Evolutionary conservation across 2,329 filamentous ascomycete species (phyloP).

Genomic region (Huntiella bhutanensis): DNA sequence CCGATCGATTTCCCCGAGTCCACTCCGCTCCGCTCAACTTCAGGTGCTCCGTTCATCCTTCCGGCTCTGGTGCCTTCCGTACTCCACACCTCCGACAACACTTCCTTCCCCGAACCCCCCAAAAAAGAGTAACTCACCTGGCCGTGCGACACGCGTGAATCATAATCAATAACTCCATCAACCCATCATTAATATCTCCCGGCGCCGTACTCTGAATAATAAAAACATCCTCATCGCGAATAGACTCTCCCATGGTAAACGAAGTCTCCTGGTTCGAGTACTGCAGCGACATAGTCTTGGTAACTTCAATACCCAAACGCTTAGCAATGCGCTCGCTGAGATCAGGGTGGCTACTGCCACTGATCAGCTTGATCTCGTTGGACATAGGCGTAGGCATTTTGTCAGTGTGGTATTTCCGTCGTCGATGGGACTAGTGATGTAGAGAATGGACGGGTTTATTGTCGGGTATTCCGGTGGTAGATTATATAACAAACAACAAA

Average conservation of each 20-base stretch:
- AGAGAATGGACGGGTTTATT: neutral
- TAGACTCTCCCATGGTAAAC: slow-evolving; percentile 88
- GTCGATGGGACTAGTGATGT: neutral
- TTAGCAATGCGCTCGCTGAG: slow-evolving; percentile 27
- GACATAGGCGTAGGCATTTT: slow-evolving; percentile 22
- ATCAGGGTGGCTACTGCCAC: slow-evolving; percentile 29
- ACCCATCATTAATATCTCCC: slow-evolving; percentile 90
- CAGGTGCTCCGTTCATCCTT: too few relatives aligned
- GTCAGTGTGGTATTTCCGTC: neutral
- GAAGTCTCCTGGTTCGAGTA: slow-evolving; percentile 78
- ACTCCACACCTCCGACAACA: too few relatives aligned
- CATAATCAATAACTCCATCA: slow-evolving; percentile 98
- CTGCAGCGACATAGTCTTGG: slow-evolving; percentile 62
- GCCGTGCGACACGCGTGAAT: slow-evolving; percentile 69
- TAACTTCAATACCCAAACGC: slow-evolving; percentile 52
- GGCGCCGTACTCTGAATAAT: slow-evolving; percentile 89
- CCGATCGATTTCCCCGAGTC: too few relatives aligned
- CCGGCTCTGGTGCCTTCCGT: too few relatives aligned
- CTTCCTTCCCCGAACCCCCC: too few relatives aligned
- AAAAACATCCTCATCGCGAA: slow-evolving; percentile 92
- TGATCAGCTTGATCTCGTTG: slow-evolving; percentile 34
- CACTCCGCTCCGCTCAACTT: too few relatives aligned
- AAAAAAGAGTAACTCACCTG: slow-evolving; percentile 14
- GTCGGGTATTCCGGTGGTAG: neutral
- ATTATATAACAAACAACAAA: neutral